phyloP scores from a whole-genome alignment of 148 eudicot genomes.

The Spergularia marina region DNA sequence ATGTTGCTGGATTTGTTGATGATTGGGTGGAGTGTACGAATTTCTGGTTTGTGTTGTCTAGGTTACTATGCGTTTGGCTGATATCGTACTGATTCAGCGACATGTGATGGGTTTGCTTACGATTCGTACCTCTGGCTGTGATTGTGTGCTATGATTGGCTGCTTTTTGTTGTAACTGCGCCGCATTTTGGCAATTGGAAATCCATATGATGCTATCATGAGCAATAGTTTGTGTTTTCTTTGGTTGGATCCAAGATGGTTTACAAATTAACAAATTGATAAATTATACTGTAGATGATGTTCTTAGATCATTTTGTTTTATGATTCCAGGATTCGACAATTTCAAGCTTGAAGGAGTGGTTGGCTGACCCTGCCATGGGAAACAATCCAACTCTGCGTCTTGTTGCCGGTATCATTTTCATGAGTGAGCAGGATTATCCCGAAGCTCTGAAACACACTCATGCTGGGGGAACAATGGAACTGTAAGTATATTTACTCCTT shows the following conservation, averaged over 20 bases:
- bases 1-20: background rate
- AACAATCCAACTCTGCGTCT: slow-evolving; percentile 68
- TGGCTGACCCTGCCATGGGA: slow-evolving; percentile 80
- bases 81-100: too few species aligned
- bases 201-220: too few species aligned
- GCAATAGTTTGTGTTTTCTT: too few species aligned
- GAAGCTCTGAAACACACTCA: slow-evolving; percentile 89
- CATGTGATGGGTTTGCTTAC: too few species aligned
- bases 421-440: slow-evolving; percentile 78
- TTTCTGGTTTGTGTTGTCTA: background rate
- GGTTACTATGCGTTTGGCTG: too few species aligned
- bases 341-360: slow-evolving; percentile 75
- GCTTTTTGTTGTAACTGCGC: too few species aligned
- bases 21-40: background rate
- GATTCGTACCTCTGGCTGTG: too few species aligned
- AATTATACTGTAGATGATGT: background rate
- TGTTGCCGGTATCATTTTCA: slow-evolving; percentile 77
- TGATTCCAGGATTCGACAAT: slow-evolving; percentile 58
- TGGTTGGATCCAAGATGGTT: too few species aligned
- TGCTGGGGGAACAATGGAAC: slow-evolving; percentile 86
- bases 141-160: too few species aligned
- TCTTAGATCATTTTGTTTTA: background rate
- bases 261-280: too few species aligned
- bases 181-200: too few species aligned
- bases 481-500: slow-evolving; percentile 51